phyloP scores from a whole-genome alignment of 1,139 yeast species.

The Scheffersomyces cryptocercus region DNA sequence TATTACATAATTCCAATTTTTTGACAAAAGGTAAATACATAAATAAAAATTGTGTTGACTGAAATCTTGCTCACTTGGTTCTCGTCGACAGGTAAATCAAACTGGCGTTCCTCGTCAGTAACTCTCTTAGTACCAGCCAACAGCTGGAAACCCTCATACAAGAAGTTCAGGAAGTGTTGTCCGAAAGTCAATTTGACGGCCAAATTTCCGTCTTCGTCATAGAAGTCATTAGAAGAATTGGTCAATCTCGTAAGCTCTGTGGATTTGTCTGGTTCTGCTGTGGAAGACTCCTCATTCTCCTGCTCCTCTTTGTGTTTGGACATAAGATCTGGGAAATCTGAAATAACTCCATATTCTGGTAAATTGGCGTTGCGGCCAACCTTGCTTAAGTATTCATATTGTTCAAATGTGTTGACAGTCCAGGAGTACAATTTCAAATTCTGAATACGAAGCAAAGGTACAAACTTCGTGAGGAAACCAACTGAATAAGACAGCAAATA shows the following conservation, averaged over 20 bases:
- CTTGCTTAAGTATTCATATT: slow-evolving; percentile 44
- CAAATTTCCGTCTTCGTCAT: slow-evolving; percentile 15
- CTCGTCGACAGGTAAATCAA: slow-evolving; percentile 27
- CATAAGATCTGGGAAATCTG: slow-evolving; percentile 58
- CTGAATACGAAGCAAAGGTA: slow-evolving; percentile 40
- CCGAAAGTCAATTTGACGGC: slow-evolving; percentile 18
- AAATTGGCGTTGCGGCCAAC: slow-evolving; percentile 28
- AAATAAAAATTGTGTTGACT: slow-evolving; percentile 16
- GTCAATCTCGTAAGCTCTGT: slow-evolving; percentile 9
- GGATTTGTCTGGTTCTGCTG: not conserved
- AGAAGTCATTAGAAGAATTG: slow-evolving; percentile 8
- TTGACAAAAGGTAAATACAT: slow-evolving; percentile 34
- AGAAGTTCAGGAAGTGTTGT: slow-evolving; percentile 20
- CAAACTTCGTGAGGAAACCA: slow-evolving; percentile 35
- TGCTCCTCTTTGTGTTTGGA: slow-evolving; percentile 15
- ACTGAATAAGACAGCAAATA: slow-evolving; percentile 43
- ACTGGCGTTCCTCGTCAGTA: slow-evolving; percentile 23
- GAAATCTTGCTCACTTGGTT: slow-evolving; percentile 17
- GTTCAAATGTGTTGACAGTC: slow-evolving; percentile 68
- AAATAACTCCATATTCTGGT: slow-evolving; percentile 53
- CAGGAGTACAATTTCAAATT: slow-evolving; percentile 67
- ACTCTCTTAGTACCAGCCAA: slow-evolving; percentile 16
- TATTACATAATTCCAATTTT: slow-evolving; percentile 31
- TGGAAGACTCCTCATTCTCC: not conserved
- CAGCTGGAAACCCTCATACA: slow-evolving; percentile 17